Evolutionary conservation across 371 early-diverging fungal species (phyloP).

Genomic region (Apophysomyces ossiformis): DNA sequence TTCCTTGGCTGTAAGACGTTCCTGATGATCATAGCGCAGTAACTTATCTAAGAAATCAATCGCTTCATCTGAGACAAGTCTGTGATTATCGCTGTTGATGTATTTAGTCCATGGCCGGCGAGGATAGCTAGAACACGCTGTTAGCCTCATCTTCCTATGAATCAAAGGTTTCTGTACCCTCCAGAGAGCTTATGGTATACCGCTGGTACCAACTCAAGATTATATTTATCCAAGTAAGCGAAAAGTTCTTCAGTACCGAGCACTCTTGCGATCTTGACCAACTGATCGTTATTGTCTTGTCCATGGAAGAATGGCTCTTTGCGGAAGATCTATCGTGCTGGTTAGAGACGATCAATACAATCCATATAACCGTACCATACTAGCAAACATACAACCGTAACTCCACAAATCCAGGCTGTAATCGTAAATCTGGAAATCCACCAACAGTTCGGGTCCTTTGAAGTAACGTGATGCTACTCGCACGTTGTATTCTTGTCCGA

Average conservation of each 20-base stretch:
- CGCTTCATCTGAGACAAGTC: constrained; percentile 83
- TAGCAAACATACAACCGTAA: constrained; percentile 99
- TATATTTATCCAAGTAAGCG: constrained; percentile 94
- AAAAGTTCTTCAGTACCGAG: constrained; percentile 95
- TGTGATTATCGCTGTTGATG: constrained; percentile 86
- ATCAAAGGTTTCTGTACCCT: constrained; percentile 28
- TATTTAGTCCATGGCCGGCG: constrained; percentile 95
- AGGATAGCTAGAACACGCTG: constrained; percentile 66
- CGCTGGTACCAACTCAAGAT: constrained; percentile 82
- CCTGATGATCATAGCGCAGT: constrained; percentile 97
- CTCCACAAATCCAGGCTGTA: constrained; percentile 99
- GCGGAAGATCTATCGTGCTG: constrained; percentile 86
- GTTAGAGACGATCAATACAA: neutral
- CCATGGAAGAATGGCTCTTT: constrained; percentile 99
- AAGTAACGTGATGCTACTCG: constrained; percentile 98
- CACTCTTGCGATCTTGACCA: constrained; percentile 97
- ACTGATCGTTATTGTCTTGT: constrained; percentile 97
- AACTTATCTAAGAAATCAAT: constrained; percentile 95
- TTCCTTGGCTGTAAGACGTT: constrained; percentile 93
- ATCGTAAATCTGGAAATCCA: constrained; percentile 98
- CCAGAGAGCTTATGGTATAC: constrained; percentile 86
- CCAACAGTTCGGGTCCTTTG: constrained; percentile 98
- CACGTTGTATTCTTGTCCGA: constrained; percentile 97
- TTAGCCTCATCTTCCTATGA: neutral
- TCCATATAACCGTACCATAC: constrained; percentile 68